Evolutionary conservation across 768 basidiomycete genomes (phyloP).

Genomic region (Boletus vermiculosoides): DNA sequence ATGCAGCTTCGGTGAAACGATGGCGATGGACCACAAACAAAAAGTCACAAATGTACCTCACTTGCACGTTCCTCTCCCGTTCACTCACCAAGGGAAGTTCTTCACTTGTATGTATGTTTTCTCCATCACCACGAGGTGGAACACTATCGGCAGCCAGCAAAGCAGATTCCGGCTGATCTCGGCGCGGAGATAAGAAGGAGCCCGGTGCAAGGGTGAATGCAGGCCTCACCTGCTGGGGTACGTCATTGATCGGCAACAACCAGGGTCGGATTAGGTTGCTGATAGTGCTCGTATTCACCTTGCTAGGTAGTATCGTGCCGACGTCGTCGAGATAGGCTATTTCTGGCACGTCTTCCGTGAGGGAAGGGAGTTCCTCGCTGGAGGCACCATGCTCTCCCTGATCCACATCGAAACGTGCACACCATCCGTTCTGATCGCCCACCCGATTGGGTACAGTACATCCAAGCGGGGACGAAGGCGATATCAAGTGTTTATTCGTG

Average conservation of each 20-base stretch:
- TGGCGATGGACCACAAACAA: background rate
- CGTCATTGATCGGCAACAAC: slow-evolving; percentile 16
- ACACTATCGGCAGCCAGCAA: slow-evolving; percentile 3
- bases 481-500: background rate
- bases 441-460: slow-evolving; percentile 3
- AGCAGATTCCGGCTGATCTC: slow-evolving; percentile 6
- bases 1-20: slow-evolving; percentile 11
- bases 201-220: slow-evolving; percentile 26
- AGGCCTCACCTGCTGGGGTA: slow-evolving; percentile 5
- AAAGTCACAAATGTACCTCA: slow-evolving; percentile 2
- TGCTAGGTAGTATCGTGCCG: slow-evolving; percentile 6
- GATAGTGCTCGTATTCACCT: slow-evolving; percentile 4
- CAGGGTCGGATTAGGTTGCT: background rate
- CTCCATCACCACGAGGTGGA: slow-evolving; percentile 19
- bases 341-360: slow-evolving; percentile 7
- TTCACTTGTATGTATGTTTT: slow-evolving; percentile 7
- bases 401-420: slow-evolving; percentile 12
- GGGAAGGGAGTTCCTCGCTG: slow-evolving; percentile 10
- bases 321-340: slow-evolving; percentile 6
- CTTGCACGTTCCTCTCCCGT: background rate
- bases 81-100: slow-evolving; percentile 18
- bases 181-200: slow-evolving; percentile 32
- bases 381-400: slow-evolving; percentile 7
- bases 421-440: slow-evolving; percentile 20
- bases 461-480: slow-evolving; percentile 2